Evolutionary conservation across 2,329 filamentous ascomycete genomes (phyloP).

Genomic region (Amauroascus verrucosus): DNA sequence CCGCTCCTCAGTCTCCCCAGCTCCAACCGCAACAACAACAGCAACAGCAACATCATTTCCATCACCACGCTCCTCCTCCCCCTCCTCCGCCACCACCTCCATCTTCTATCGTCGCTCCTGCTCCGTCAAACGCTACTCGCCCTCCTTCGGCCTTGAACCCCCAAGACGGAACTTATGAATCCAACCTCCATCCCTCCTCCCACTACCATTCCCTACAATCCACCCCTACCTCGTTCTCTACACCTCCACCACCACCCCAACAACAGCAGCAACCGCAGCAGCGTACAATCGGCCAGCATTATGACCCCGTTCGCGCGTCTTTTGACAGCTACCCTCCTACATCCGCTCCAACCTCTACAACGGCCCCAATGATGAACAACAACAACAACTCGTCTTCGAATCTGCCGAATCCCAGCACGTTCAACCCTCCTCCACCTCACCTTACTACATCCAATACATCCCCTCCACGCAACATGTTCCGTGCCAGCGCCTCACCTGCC

Average conservation of each 20-base stretch:
- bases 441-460: conserved; percentile 33
- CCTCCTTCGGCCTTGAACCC: not conserved
- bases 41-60: conserved; percentile 15
- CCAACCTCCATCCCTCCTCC: not conserved
- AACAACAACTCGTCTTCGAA: conserved; percentile 30
- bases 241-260: conserved; percentile 33
- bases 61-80: not conserved
- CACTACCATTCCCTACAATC: conserved; percentile 1
- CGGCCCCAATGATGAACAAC: conserved; percentile 46
- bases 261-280: conserved; percentile 19
- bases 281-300: conserved; percentile 67
- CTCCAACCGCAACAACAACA: not conserved
- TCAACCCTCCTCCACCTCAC: conserved; percentile 30
- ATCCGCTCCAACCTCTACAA: conserved; percentile 39
- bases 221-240: conserved; percentile 7
- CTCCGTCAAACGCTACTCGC: no score
- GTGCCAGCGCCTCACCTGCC: conserved; percentile 80
- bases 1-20: conserved; percentile 13
- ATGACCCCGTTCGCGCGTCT: conserved; percentile 78
- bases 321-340: conserved; percentile 37
- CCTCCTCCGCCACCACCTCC: not conserved
- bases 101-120: not conserved
- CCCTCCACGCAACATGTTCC: conserved; percentile 46
- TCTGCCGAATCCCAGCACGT: conserved; percentile 35
- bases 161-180: not conserved